A percentile compares a stretch with the other conserved stretches of the same genome.
These are phyloP conservation scores for Chalciporus piperatoides DNA, from an alignment of 1,284 basidiomycete species.

Conservation along the genomic window DNA sequence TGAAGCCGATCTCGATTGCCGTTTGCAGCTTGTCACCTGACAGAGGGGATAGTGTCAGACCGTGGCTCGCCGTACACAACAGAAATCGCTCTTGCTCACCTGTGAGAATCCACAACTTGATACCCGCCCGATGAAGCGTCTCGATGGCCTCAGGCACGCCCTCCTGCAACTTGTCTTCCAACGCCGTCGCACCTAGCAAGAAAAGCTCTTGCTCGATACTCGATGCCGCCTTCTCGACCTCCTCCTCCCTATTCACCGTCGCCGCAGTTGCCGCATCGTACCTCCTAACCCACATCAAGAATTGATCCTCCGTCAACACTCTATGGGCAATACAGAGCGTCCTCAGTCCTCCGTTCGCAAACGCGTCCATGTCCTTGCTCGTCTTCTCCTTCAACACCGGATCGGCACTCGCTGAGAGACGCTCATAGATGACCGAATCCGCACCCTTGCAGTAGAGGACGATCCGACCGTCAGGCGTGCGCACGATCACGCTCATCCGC, in stretches of 20 bases:
- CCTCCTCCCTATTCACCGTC: constrained; percentile 80
- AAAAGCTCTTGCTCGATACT: constrained; percentile 77
- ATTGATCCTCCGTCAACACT: constrained; percentile 81
- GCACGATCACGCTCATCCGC: constrained; percentile 89
- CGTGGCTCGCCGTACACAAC: neutral
- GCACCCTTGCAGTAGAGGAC: constrained; percentile 95
- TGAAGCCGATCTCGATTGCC: constrained; percentile 94
- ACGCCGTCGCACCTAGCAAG: constrained; percentile 90
- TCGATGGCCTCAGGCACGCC: constrained; percentile 97
- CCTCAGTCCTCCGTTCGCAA: constrained; percentile 89
- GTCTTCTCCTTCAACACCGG: constrained; percentile 73
- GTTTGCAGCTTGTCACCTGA: constrained; percentile 95
- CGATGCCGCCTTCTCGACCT: constrained; percentile 86
- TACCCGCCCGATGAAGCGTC: constrained; percentile 86
- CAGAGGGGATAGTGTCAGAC: neutral
- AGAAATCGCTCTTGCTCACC: constrained; percentile 41
- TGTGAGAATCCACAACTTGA: constrained; percentile 96
- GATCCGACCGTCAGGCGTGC: constrained; percentile 77
- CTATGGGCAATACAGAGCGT: constrained; percentile 90
- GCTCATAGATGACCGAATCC: constrained; percentile 90
- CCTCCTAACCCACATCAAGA: constrained; percentile 71
- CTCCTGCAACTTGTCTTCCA: constrained; percentile 96
- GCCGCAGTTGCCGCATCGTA: constrained; percentile 82
- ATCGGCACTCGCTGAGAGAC: constrained; percentile 76
- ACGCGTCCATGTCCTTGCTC: constrained; percentile 83